A percentile compares a stretch with the other conserved stretches of the same genome.
Conservation (phyloP, 805 yeast species). For the Candida germanica region DNA sequence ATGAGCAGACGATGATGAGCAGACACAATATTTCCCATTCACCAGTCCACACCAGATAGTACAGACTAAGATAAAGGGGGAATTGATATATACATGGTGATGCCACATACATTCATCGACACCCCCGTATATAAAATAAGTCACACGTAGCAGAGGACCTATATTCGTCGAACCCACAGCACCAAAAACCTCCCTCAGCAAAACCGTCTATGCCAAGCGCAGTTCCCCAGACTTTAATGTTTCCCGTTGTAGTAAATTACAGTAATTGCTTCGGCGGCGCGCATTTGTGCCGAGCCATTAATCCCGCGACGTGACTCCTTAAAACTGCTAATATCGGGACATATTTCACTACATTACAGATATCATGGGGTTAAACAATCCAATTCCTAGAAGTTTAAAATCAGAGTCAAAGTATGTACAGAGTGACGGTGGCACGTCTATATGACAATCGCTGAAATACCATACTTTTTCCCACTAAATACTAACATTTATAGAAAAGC, state of each 20-base stretch:
- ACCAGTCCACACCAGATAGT: too few relatives aligned
- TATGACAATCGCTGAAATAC: neutral
- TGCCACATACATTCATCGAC: too few relatives aligned
- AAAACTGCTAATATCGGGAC: neutral
- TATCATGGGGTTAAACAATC: constrained; percentile 73
- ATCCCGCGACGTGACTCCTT: neutral
- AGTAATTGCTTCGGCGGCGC: neutral
- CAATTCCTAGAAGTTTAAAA: constrained; percentile 85
- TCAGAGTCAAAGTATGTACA: constrained; percentile 76
- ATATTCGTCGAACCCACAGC: too few relatives aligned
- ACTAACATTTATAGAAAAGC: constrained; percentile 59
- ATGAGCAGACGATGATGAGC: too few relatives aligned
- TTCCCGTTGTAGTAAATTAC: neutral
- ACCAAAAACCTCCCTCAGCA: too few relatives aligned
- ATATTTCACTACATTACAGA: neutral
- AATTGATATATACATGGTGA: too few relatives aligned
- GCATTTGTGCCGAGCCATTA: neutral
- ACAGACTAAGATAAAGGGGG: too few relatives aligned
- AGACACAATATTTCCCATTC: too few relatives aligned
- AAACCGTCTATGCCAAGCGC: too few relatives aligned
- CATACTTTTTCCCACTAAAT: neutral
- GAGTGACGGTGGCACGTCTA: too few relatives aligned
- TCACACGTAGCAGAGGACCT: too few relatives aligned
- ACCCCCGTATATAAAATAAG: too few relatives aligned
- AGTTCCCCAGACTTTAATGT: neutral